Base-by-base conservation (phyloP, 306 rosid species). In the Cyamopsis tetragonoloba region DNA sequence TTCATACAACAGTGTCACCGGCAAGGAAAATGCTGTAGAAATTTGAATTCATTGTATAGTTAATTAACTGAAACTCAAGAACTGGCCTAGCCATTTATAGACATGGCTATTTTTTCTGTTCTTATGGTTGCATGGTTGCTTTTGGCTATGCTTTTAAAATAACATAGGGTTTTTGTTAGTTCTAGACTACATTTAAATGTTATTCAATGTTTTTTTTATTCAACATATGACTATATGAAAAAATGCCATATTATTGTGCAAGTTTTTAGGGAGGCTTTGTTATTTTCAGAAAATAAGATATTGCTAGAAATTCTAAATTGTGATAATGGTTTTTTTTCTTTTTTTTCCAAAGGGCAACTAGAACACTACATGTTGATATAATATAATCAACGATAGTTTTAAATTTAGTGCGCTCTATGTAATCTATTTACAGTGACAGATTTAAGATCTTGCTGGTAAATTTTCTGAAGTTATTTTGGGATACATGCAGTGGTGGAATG, bases 401-500 rank as follows among this genome's bases (percentile, higher is more conserved):
- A 13, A 35, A 49, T 24, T 62, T 54, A 42, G 60, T 46, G 44
- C 30, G 27, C 31, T 8, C 26, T 28, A 39, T 48, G 30, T 37
- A 18, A 66, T 60, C 17, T 26, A 28, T 61, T 51, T 17, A 17
- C 27, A 41, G 48, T 68, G 24, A 27, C 51, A 77, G 15, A 41
- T 82, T 75, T 71, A 58, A 56, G 80, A 67, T 82, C 41, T 59
- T 42, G 59, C 75, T 49, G 66, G 69, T 75, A 54, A 53, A 83
- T 71, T 67, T 82, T 84, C 96, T 89, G 82, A 89, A 80, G 82
- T 63, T 82, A 71, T 80, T 82, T 86, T 76, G 88, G 89, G 73
- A 77, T 85, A 64, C 77, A 23, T 95, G 99, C 99, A 95, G 99
- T 82, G 96, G 78, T 53, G 99, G 97, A 72, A 95, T 95, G 99